These are phyloP conservation scores for Gracilaria domingensis DNA, from an alignment of 23 red algal species.

Conservation along the genomic window DNA sequence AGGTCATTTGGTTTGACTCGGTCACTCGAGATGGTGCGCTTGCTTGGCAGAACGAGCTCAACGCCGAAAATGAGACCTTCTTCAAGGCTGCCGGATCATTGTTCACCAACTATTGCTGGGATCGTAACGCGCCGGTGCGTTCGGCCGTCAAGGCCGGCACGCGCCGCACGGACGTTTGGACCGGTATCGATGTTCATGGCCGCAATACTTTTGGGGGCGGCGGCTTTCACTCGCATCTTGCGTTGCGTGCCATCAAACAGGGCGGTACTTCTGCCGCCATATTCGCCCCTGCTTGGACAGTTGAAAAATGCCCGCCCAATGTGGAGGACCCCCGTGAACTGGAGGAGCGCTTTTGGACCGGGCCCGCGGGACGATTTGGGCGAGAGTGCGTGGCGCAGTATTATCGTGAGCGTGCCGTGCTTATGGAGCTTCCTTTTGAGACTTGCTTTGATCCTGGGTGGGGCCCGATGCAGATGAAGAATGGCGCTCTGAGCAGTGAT, in stretches of 20 bases:
- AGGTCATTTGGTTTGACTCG: slow-evolving; percentile 94
- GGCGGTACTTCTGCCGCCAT: slow-evolving; percentile 80
- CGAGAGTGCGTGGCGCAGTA: slow-evolving; percentile 72
- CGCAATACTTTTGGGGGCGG: slow-evolving; percentile 91
- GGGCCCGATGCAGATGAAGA: slow-evolving; percentile 20
- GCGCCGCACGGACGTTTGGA: slow-evolving; percentile 76
- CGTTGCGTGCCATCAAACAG: slow-evolving; percentile 66
- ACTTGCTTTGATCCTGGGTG: slow-evolving; percentile 76
- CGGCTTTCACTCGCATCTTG: slow-evolving; percentile 79
- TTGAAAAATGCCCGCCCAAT: slow-evolving; percentile 57
- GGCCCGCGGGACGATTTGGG: slow-evolving; percentile 59
- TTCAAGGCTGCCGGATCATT: slow-evolving; percentile 72
- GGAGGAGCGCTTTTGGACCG: slow-evolving; percentile 77
- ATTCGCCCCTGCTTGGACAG: slow-evolving; percentile 89
- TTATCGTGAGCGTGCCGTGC: slow-evolving; percentile 64
- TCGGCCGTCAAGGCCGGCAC: slow-evolving; percentile 59
- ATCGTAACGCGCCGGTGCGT: slow-evolving; percentile 51
- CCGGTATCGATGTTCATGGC: slow-evolving; percentile 89
- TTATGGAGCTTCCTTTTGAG: slow-evolving; percentile 59
- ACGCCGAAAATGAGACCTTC: slow-evolving; percentile 79
- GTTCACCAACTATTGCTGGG: slow-evolving; percentile 86
- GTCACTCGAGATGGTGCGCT: slow-evolving; percentile 73
- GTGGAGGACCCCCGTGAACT: slow-evolving; percentile 43
- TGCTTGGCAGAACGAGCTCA: slow-evolving; percentile 73
- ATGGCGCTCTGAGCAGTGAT: slow-evolving; percentile 19